Evolutionary conservation across 2,329 filamentous ascomycete species (phyloP).

Genomic region (Diplocarpon rosae): DNA sequence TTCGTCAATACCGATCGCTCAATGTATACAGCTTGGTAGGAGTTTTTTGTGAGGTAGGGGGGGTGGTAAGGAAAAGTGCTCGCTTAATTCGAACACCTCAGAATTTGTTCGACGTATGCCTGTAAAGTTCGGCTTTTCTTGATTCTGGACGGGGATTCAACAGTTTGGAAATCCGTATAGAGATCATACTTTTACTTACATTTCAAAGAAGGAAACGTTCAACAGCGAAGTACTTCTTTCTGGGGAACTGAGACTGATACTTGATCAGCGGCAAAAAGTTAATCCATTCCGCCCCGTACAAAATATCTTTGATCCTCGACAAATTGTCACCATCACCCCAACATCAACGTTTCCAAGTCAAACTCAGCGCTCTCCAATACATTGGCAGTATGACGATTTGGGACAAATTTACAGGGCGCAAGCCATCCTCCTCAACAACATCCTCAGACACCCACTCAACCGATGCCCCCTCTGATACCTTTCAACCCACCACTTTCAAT

Average conservation of each 20-base stretch:
- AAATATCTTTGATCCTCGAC: neutral
- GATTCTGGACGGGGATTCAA: no score
- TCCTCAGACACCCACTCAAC: conserved; percentile 13
- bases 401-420: conserved; percentile 30
- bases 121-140: no score
- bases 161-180: no score
- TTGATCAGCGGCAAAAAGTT: neutral
- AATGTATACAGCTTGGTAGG: no score
- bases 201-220: no score
- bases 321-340: neutral
- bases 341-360: neutral
- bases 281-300: neutral
- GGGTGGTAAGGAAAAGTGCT: no score
- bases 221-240: no score
- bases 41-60: no score
- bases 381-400: conserved; percentile 29
- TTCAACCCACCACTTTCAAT: conserved; percentile 52
- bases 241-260: neutral
- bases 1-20: no score
- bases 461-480: conserved; percentile 29
- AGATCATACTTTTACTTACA: no score
- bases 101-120: no score
- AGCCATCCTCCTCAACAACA: conserved; percentile 25
- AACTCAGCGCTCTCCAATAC: conserved; percentile 1
- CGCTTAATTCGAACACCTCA: no score